Percentiles rank a stretch among this genome's conserved stretches.
These are phyloP conservation scores for Trichoderma sp. DNA, from an alignment of 2,329 filamentous ascomycete genomes.

Conservation along the genomic window DNA sequence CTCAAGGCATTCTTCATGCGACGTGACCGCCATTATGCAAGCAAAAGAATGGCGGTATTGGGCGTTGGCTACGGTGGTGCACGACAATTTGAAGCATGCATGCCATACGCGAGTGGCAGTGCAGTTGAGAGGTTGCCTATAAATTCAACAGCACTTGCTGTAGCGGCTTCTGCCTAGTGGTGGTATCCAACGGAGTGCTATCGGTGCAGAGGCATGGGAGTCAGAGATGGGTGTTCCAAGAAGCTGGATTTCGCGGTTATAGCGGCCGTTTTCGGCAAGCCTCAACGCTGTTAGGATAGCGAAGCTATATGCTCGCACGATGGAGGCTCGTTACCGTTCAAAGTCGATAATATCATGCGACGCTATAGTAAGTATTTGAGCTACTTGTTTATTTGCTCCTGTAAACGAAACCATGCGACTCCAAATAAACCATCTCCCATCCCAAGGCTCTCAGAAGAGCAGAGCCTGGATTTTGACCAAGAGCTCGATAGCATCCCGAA, in stretches of 20 bases:
- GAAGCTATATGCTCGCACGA: neutral
- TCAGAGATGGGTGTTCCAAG: neutral
- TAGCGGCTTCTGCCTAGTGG: neutral
- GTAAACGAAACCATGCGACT: neutral
- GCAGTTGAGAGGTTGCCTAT: neutral
- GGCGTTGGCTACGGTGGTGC: neutral
- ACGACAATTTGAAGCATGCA: neutral
- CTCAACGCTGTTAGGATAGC: neutral
- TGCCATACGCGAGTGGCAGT: neutral
- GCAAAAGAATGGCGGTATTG: neutral
- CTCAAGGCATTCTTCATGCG: neutral
- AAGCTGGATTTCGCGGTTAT: neutral
- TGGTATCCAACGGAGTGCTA: no score
- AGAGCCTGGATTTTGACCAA: neutral
- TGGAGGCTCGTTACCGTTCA: neutral
- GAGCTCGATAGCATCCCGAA: neutral
- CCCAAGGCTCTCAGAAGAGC: no score
- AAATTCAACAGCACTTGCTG: neutral
- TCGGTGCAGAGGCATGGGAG: neutral
- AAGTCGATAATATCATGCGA: neutral
- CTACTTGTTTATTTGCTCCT: neutral
- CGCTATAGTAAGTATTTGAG: neutral
- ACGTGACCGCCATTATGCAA: neutral
- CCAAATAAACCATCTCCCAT: no score
- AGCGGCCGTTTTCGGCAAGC: neutral